Conservation (phyloP, 306 rosid genomes). For the Lathyrus tuberosus region DNA sequence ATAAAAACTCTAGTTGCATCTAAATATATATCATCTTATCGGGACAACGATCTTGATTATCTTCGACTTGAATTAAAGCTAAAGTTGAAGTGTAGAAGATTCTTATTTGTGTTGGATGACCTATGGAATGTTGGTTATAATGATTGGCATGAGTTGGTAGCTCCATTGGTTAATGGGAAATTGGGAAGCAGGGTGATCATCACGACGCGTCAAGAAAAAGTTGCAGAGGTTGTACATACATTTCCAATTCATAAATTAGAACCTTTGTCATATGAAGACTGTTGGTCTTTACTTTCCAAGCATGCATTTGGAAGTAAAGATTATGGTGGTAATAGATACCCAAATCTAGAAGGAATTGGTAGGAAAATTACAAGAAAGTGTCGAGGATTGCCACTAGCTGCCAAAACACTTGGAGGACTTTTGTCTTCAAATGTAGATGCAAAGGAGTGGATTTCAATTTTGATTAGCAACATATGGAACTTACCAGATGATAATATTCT, state of each 20-base stretch:
- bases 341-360: slow-evolving; percentile 21
- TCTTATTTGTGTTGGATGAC: slow-evolving; percentile 26
- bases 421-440: slow-evolving; percentile 39
- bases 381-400: slow-evolving; percentile 54
- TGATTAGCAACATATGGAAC: slow-evolving; percentile 35
- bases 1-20: background rate
- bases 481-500: background rate
- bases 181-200: slow-evolving; percentile 48
- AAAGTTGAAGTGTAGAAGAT: background rate
- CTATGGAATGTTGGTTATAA: slow-evolving; percentile 46
- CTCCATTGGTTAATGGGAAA: slow-evolving; percentile 34
- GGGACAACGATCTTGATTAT: background rate
- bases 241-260: slow-evolving; percentile 42
- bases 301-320: slow-evolving; percentile 15
- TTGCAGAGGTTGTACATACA: slow-evolving; percentile 47
- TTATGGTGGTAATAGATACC: background rate
- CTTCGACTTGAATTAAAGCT: background rate
- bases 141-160: slow-evolving; percentile 43
- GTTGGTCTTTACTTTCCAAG: slow-evolving; percentile 35
- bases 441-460: slow-evolving; percentile 43
- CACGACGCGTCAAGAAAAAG: slow-evolving; percentile 45
- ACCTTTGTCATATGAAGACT: slow-evolving; percentile 39
- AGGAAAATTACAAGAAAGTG: slow-evolving; percentile 31
- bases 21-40: no score
- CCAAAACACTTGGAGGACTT: slow-evolving; percentile 48